Evolutionary conservation across 1,139 yeast genomes (phyloP).

Genomic region (Meyerozyma carpophila): DNA sequence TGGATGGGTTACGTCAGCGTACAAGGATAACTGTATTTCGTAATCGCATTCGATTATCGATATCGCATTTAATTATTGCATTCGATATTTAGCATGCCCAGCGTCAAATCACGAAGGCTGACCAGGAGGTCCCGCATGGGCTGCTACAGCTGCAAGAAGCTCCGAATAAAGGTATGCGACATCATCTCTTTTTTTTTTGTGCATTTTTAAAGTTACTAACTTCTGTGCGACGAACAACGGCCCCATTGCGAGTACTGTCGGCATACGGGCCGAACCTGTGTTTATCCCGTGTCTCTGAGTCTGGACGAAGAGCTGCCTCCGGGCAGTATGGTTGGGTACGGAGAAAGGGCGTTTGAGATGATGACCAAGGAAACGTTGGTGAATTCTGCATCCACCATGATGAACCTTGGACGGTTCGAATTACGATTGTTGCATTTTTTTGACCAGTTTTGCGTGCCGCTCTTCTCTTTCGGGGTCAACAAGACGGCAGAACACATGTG

Average conservation of each 20-base stretch:
- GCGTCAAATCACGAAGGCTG: background rate
- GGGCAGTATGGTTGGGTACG: background rate
- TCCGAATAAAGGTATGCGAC: slow-evolving; percentile 7
- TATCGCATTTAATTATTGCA: background rate
- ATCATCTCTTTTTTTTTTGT: background rate
- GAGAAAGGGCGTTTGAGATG: background rate
- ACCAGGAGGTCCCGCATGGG: slow-evolving; percentile 4
- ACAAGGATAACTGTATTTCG: background rate
- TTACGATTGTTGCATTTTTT: slow-evolving; percentile 2
- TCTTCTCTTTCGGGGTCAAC: background rate
- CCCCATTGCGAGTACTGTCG: slow-evolving; percentile 33
- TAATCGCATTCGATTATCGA: too few relatives aligned
- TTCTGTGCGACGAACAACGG: too few relatives aligned
- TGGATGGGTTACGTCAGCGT: too few relatives aligned
- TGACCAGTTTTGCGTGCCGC: background rate
- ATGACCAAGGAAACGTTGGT: background rate
- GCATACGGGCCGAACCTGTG: slow-evolving; percentile 25
- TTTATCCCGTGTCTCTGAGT: slow-evolving; percentile 13
- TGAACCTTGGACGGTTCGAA: slow-evolving; percentile 3
- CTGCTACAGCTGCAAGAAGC: slow-evolving; percentile 9
- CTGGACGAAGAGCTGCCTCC: background rate
- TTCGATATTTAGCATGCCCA: background rate
- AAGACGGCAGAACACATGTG: background rate
- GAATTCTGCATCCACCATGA: background rate
- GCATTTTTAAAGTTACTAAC: slow-evolving; percentile 10